phyloP scores from a whole-genome alignment of 2,329 filamentous ascomycete genomes.

The Whalleya microplaca region DNA sequence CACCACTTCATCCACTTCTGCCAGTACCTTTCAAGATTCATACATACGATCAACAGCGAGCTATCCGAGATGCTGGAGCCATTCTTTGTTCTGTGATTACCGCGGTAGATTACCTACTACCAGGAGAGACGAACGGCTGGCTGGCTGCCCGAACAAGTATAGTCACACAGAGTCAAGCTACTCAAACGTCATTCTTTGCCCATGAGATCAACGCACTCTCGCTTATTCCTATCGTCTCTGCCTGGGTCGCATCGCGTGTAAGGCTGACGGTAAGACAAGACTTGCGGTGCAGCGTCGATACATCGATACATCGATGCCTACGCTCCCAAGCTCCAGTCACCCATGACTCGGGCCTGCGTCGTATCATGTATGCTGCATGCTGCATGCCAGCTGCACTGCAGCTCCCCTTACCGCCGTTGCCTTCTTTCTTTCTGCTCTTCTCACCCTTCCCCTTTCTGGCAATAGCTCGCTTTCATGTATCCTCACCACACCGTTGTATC shows the following conservation, averaged over 20 bases:
- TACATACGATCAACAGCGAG: not conserved
- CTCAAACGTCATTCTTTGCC: not conserved
- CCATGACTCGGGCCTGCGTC: constrained; percentile 12
- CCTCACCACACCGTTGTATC: not conserved
- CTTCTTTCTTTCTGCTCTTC: not conserved
- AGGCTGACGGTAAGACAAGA: constrained; percentile 21
- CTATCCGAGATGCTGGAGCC: not conserved
- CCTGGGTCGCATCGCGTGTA: constrained; percentile 16
- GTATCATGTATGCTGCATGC: constrained; percentile 28
- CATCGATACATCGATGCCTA: constrained; percentile 2
- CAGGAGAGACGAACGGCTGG: not conserved
- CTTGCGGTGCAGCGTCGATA: constrained; percentile 13
- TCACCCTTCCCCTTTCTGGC: not conserved
- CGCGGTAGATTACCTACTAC: not conserved
- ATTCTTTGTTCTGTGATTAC: not conserved
- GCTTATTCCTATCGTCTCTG: not conserved
- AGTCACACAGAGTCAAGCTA: not conserved
- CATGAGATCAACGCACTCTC: not conserved
- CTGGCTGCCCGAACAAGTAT: not conserved
- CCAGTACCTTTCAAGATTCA: not conserved
- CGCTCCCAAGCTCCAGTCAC: not conserved
- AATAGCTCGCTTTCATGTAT: not conserved
- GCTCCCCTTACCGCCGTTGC: constrained; percentile 13
- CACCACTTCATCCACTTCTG: not conserved
- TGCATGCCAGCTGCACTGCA: constrained; percentile 27